Evolutionary conservation across 345 rosid species (phyloP).

Genomic region (Rhizophora mangle): DNA sequence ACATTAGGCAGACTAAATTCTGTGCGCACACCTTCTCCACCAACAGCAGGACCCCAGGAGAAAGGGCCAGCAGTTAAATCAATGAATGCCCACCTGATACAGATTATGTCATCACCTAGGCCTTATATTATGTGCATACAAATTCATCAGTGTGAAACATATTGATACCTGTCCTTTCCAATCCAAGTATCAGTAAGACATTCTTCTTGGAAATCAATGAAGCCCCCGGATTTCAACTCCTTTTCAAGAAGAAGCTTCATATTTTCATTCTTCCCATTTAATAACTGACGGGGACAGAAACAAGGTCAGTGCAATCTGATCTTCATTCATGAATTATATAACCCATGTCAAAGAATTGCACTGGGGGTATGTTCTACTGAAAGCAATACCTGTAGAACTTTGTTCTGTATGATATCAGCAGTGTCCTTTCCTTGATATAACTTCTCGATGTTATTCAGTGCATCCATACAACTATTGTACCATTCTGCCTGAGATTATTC

Average conservation of each 20-base stretch:
- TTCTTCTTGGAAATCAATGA: slow-evolving; percentile 64
- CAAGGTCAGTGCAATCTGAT: too few relatives aligned
- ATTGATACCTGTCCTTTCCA: slow-evolving; percentile 77
- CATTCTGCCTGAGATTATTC: slow-evolving; percentile 63
- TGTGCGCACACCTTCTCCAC: slow-evolving; percentile 99
- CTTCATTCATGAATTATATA: neutral
- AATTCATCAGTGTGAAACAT: slow-evolving; percentile 21
- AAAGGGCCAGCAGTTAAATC: slow-evolving; percentile 95
- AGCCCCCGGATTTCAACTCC: slow-evolving; percentile 66
- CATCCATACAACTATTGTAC: slow-evolving; percentile 69
- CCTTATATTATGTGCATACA: neutral
- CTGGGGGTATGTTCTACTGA: neutral
- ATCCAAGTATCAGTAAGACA: slow-evolving; percentile 96
- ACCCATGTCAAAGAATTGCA: neutral
- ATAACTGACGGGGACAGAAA: slow-evolving; percentile 33
- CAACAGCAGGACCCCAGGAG: slow-evolving; percentile 99
- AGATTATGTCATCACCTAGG: slow-evolving; percentile 6
- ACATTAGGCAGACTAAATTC: slow-evolving; percentile 87
- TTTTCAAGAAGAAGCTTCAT: slow-evolving; percentile 59
- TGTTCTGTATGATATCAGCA: slow-evolving; percentile 63
- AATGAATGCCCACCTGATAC: slow-evolving; percentile 88
- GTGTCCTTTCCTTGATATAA: slow-evolving; percentile 59
- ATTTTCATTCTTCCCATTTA: slow-evolving; percentile 69
- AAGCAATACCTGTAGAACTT: slow-evolving; percentile 65
- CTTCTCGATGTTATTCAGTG: slow-evolving; percentile 68